Evolutionary conservation across 2,329 filamentous ascomycete species (phyloP).

Genomic region (Aspergillus udagawae): DNA sequence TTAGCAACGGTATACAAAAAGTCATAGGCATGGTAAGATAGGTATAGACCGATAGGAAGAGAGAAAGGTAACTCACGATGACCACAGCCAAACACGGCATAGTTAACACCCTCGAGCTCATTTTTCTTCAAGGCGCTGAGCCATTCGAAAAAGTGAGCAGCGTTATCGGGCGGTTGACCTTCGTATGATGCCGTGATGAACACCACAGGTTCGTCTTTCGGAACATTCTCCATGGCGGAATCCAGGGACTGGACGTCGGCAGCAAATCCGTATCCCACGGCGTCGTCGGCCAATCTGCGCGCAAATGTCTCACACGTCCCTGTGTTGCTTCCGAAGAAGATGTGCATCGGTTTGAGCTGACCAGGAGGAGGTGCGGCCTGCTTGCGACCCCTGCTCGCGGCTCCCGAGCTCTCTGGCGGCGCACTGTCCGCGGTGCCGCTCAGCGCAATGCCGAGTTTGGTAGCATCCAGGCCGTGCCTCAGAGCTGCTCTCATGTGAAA

Average conservation of each 20-base stretch:
- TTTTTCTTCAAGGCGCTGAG: slow-evolving; percentile 51
- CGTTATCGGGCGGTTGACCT: slow-evolving; percentile 70
- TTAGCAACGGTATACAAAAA: slow-evolving; percentile 14
- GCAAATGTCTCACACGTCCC: slow-evolving; percentile 71
- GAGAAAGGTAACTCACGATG: slow-evolving; percentile 32
- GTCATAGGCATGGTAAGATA: background rate
- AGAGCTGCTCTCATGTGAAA: slow-evolving; percentile 60
- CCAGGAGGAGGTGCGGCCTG: slow-evolving; percentile 11
- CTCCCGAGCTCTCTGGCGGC: slow-evolving; percentile 5
- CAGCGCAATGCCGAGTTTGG: slow-evolving; percentile 39
- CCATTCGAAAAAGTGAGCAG: slow-evolving; percentile 65
- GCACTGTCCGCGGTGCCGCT: slow-evolving; percentile 11
- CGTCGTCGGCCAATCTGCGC: slow-evolving; percentile 58
- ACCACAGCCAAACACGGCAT: slow-evolving; percentile 68
- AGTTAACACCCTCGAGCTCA: slow-evolving; percentile 55
- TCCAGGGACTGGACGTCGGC: slow-evolving; percentile 58
- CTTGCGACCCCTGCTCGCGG: slow-evolving; percentile 18
- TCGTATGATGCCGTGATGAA: slow-evolving; percentile 71
- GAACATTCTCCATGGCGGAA: slow-evolving; percentile 56
- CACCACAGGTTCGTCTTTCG: slow-evolving; percentile 58
- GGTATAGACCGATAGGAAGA: background rate
- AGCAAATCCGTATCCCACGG: slow-evolving; percentile 56
- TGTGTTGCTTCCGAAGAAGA: slow-evolving; percentile 70
- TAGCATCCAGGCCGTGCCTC: slow-evolving; percentile 46
- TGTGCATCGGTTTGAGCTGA: slow-evolving; percentile 50